Conservation (phyloP, 2,329 filamentous ascomycete species). For the Monosporascus sp. region DNA sequence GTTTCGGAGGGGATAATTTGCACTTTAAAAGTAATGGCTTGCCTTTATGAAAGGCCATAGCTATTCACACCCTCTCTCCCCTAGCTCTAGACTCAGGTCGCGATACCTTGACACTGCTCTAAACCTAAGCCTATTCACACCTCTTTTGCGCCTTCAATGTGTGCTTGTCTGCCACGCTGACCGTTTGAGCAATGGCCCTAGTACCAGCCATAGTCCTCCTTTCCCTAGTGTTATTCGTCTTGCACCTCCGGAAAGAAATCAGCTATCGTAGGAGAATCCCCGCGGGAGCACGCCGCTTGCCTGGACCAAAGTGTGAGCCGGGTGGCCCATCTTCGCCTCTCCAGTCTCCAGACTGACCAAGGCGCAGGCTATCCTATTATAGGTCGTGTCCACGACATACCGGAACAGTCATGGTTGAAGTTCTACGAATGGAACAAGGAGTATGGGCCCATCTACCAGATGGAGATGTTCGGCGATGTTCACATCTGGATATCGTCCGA, state of each 20-base stretch:
- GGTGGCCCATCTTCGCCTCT: too few species aligned
- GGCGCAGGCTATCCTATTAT: conserved; percentile 36
- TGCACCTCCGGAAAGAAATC: conserved; percentile 11
- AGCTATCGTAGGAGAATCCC: conserved; percentile 17
- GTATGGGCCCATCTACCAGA: conserved; percentile 43
- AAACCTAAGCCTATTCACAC: background rate
- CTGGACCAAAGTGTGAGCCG: conserved; percentile 23
- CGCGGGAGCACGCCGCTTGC: conserved; percentile 18
- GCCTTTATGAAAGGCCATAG: background rate
- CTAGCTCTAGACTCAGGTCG: too few species aligned
- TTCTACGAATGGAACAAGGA: conserved; percentile 43
- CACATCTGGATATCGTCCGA: conserved; percentile 46
- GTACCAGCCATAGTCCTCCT: conserved; percentile 1
- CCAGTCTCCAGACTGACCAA: conserved; percentile 4
- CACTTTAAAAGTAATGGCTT: background rate
- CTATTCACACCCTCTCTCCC: background rate
- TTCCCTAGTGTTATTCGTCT: conserved; percentile 11
- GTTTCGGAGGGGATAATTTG: background rate
- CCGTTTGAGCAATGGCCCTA: background rate
- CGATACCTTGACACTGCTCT: too few species aligned
- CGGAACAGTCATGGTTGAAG: conserved; percentile 39
- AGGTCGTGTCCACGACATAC: conserved; percentile 41
- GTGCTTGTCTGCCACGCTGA: too few species aligned
- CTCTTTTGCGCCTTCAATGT: background rate
- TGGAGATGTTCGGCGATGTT: conserved; percentile 38